Evolutionary conservation across 371 early-diverging fungal species (phyloP).

Genomic region (Mucor racemosus): DNA sequence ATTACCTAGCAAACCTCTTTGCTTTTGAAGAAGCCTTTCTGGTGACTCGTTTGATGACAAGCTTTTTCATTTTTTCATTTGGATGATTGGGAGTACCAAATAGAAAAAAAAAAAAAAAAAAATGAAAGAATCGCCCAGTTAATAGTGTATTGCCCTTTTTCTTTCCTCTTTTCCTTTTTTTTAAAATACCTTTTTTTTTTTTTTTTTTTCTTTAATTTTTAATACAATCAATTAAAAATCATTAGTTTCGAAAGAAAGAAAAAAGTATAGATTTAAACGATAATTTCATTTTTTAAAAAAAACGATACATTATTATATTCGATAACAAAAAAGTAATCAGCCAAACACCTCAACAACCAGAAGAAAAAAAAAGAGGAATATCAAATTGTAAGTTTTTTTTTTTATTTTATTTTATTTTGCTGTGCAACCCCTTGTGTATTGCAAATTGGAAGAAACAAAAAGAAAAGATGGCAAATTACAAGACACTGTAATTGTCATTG

Average conservation of each 20-base stretch:
- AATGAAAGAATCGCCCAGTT: neutral
- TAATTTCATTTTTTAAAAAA: neutral
- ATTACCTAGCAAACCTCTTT: neutral
- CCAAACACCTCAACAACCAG: neutral
- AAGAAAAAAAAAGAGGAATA: neutral
- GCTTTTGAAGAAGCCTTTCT: neutral
- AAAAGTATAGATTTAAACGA: neutral
- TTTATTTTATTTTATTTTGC: neutral
- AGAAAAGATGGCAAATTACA: neutral
- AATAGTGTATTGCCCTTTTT: neutral
- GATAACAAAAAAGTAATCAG: neutral
- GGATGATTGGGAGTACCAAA: neutral
- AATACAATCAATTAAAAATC: neutral
- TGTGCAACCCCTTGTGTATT: neutral
- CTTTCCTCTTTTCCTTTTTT: neutral
- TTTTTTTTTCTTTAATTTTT: neutral
- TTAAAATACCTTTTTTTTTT: neutral
- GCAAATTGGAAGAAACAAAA: neutral
- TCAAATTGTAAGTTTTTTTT: neutral
- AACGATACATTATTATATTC: neutral
- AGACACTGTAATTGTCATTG: too few relatives aligned
- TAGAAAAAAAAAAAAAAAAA: neutral
- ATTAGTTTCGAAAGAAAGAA: neutral
- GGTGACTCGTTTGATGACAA: slow-evolving; percentile 7
- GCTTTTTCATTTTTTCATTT: neutral